Conservation (phyloP, 1,139 yeast species). For the Pichia sp. region DNA sequence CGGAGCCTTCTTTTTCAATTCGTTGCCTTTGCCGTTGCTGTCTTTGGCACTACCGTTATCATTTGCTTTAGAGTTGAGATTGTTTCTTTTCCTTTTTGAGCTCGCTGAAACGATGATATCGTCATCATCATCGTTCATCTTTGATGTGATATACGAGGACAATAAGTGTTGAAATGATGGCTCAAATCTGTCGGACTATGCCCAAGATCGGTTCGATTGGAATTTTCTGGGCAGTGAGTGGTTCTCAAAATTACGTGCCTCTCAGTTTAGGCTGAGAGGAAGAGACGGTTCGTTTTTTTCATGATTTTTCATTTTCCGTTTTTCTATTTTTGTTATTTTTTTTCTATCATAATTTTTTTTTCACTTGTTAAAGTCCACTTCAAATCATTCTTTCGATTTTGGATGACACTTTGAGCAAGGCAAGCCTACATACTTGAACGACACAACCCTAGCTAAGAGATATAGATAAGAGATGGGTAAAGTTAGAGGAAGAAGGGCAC, state of each 20-base stretch:
- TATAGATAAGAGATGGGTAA: slow-evolving; percentile 28
- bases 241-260: neutral
- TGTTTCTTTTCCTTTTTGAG: slow-evolving; percentile 5
- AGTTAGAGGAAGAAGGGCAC: slow-evolving; percentile 68
- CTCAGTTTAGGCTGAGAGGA: neutral
- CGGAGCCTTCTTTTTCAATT: slow-evolving; percentile 24
- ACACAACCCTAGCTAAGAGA: too few relatives aligned
- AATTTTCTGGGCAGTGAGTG: neutral
- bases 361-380: too few relatives aligned
- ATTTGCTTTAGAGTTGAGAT: neutral
- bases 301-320: neutral
- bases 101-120: slow-evolving; percentile 6
- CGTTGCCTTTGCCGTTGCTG: slow-evolving; percentile 4
- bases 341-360: neutral
- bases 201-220: neutral
- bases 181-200: too few relatives aligned
- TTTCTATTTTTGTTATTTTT: neutral
- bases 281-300: too few relatives aligned
- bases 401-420: too few relatives aligned
- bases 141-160: neutral
- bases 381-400: too few relatives aligned
- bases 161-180: too few relatives aligned
- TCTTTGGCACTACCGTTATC: slow-evolving; percentile 9
- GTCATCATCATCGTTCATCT: slow-evolving; percentile 22
- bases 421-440: too few relatives aligned